Evolutionary conservation across 768 basidiomycete species (phyloP), one percentile per base, ranked within the genome.

Genomic region (Mycena vulgaris): DNA sequence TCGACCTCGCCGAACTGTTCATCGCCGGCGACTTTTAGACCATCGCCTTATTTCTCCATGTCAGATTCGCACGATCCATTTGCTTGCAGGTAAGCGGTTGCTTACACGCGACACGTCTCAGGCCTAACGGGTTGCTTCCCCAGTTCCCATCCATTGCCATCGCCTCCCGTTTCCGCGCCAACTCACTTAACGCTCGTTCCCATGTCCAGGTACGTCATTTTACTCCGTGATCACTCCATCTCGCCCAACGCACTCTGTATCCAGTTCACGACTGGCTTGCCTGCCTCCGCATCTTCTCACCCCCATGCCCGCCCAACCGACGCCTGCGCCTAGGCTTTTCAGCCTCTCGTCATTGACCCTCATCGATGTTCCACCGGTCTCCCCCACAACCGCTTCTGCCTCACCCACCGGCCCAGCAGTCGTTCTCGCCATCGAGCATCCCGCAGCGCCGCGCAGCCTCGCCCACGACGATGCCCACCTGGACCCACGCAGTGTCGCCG

Each of bases 1-100:
- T 13, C 8, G 66, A 67, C 11, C 59, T 67, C 23, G 42, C n/a
- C 7, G 37, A 57, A 3, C 25, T 65, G 1, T 65, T 65, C 45
- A 27, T 63, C 16, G 4, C 1, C 13, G 48, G 45, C 21, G 58
- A 60, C 30, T 28, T 23, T 17, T 58, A 16, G 25, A 3, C 49
- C 27, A 27, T 3, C 30, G 16, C 16, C n/a, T 8, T 9, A 23
- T 23, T 25, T 47, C n/a, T 40, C 39, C 39, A 40, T 40, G 39
- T 35, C 33, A 6, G 13, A 10, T 5, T 47, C 21, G 5, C n/a
- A 47, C n/a, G 21, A n/a, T n/a, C n/a, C n/a, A n/a, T n/a, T n/a
- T n/a, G n/a, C n/a, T 25, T 23, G 6, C 45, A 47, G 8, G n/a
- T 23, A 25, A n/a, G 7, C n/a, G n/a, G n/a, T n/a, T n/a, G n/a